Base-by-base conservation (phyloP, 805 yeast genomes). In the Metschnikowia kunwiensis region DNA sequence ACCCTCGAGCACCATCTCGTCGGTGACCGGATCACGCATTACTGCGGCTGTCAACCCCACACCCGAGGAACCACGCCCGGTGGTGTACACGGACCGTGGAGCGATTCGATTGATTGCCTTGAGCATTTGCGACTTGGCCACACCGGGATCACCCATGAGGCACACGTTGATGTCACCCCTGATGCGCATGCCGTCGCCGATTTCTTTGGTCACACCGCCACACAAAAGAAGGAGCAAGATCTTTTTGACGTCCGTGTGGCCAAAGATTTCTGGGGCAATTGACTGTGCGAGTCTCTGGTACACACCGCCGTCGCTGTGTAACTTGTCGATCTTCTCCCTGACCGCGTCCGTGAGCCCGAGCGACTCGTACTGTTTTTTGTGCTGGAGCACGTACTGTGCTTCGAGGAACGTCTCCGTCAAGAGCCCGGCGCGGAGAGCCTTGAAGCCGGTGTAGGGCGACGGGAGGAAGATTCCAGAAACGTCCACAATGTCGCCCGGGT, bases 111-210 rank as follows among this genome's bases (percentile, higher is more conserved):
- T 75, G 47, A 93, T 86, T 22, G 94, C 83, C 59, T 93, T 93
- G 46, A 93, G 71, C 55, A 93, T 70, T 72, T 93, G 98, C 3
- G 97, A 93, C 64, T 93, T 93, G 55, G 98, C 98, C 36, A 93
- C 98, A 72, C 98, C 98, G 27, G 98, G 98, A 57, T 93, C 98
- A 52, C 98, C 98, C 97, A 93, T 91, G 34, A 93, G 72, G 66
- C 97, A 83, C 37, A 93, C 77, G 56, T 93, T 93, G 50, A 93
- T 86, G 59, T 93, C 98, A 54, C 98, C 98, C 70, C 99, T 81
- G 54, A 93, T 93, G 55, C 83, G 80, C 86, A 93, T 80, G 48
- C 99, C 99, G 64, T 93, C 98, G 29, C 95, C 95, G 51, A 91
- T 79, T 54, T 80, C 86, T 59, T 93, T 93, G 32, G 95, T 85